Evolutionary conservation across 257 asterid genomes (phyloP).

Genomic region (Solanum infundibuliforme): DNA sequence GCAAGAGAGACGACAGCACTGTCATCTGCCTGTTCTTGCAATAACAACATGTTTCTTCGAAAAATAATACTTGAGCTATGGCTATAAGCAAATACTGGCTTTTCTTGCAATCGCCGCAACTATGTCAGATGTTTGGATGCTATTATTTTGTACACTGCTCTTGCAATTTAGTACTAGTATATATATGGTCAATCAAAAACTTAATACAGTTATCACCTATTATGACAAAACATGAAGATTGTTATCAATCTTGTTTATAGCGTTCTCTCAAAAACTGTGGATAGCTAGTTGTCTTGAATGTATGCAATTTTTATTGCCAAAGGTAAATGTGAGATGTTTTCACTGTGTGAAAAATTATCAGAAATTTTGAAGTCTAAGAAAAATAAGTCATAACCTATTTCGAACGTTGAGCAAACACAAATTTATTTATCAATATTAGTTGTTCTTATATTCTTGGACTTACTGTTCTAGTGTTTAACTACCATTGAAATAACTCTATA

Average conservation of each 20-base stretch:
- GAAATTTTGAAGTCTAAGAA: neutral
- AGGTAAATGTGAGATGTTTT: neutral
- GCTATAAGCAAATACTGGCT: neutral
- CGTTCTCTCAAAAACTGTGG: neutral
- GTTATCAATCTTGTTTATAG: neutral
- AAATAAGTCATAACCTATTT: neutral
- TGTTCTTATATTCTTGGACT: neutral
- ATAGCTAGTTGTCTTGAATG: neutral
- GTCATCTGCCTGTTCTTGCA: constrained; percentile 53
- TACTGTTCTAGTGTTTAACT: neutral
- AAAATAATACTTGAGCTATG: neutral
- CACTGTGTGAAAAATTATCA: neutral
- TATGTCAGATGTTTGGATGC: neutral
- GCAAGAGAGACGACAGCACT: constrained; percentile 73
- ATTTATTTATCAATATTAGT: neutral
- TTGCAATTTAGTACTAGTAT: neutral
- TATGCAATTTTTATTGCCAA: neutral
- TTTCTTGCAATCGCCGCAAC: neutral
- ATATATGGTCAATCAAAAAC: neutral
- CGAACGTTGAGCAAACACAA: neutral
- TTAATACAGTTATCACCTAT: neutral
- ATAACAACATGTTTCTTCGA: neutral
- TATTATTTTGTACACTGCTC: neutral
- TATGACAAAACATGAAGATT: neutral
- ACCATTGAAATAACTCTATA: no score